Base-by-base conservation (phyloP, 2,329 filamentous ascomycete genomes). In the Calonectria pauciramosa region DNA sequence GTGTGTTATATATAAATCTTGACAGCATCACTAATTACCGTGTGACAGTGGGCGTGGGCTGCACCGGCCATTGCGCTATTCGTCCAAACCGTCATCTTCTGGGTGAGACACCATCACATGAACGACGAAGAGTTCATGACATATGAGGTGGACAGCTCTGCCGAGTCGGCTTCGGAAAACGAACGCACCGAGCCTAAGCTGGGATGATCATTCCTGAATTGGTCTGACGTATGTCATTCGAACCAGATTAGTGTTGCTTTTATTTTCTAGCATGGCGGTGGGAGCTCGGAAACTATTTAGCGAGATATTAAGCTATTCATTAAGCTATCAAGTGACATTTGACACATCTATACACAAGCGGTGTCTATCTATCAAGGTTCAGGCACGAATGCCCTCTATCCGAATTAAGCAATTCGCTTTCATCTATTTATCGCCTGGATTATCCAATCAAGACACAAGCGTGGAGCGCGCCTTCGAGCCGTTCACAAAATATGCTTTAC, bases 1-100 rank as follows among this genome's bases (percentile, higher is more conserved):
- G n/a, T n/a, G n/a, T n/a, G n/a, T n/a, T n/a, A n/a, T n/a, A n/a
- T n/a, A n/a, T n/a, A n/a, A n/a, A 41, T 3, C 20, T n/a, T 60
- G 14, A 20, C 10, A 36, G 26, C 5, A 20, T 16, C 89, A 87
- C 73, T 70, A 34, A 69, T 34, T 30, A 20, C n/a, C 10, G 2
- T 49, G 47, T 56, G 16, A n/a, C 28, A 79, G 77, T 81, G 80
- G 80, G 80, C 77, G n/a, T 81, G 79, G 78, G 79, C 75, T 11
- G 79, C 78, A 16, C 80, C 80, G 3, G 78, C 77, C 7, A 80
- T 81, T 54, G 80, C 75, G 8, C 76, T 81, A 3, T 76, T 77
- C 20, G 72, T 76, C 9, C 79, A 81, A 36, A 81, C 79, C 0
- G 71, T 79, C 16, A 14, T 80, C 23, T 81, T 81, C 60, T 81